These are phyloP conservation scores for Mallotus nudiflorus DNA, from an alignment of 345 rosid species.

Conservation along the genomic window DNA sequence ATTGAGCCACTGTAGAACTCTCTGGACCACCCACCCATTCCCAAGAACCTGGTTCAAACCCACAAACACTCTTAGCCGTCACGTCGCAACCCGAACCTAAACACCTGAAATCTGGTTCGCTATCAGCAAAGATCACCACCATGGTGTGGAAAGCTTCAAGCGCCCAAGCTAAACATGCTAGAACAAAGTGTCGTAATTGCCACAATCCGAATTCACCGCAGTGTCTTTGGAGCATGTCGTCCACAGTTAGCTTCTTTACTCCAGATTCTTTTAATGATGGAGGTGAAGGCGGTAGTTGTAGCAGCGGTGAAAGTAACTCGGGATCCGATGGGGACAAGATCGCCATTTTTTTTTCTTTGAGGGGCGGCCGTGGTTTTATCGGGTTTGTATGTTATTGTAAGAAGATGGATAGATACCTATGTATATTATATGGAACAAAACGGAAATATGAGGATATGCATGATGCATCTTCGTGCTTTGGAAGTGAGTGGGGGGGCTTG, in stretches of 20 bases:
- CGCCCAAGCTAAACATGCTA: conserved; percentile 86
- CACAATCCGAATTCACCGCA: conserved; percentile 93
- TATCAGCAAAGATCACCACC: conserved; percentile 94
- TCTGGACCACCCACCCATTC: conserved; percentile 58
- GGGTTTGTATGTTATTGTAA: background rate
- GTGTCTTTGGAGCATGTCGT: conserved; percentile 68
- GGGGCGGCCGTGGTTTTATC: background rate
- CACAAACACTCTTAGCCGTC: conserved; percentile 40
- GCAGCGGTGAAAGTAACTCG: conserved; percentile 34
- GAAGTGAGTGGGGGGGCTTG: background rate
- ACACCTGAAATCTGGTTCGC: conserved; percentile 63
- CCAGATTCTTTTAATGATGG: conserved; percentile 22
- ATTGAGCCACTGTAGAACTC: conserved; percentile 82
- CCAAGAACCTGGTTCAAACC: conserved; percentile 65
- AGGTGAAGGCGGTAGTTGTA: background rate
- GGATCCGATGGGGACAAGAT: conserved; percentile 18
- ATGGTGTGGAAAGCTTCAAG: conserved; percentile 90
- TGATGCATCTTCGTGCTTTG: background rate
- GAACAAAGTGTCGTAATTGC: conserved; percentile 82
- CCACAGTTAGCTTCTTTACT: conserved; percentile 51
- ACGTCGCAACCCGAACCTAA: conserved; percentile 42
- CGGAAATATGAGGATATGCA: background rate
- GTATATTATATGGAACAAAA: no score
- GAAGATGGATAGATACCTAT: background rate
- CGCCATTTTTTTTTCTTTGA: conserved; percentile 12